Evolutionary conservation across 1,284 basidiomycete species (phyloP), one percentile per base, ranked within the genome.

Genomic region (Marasmius oreades): DNA sequence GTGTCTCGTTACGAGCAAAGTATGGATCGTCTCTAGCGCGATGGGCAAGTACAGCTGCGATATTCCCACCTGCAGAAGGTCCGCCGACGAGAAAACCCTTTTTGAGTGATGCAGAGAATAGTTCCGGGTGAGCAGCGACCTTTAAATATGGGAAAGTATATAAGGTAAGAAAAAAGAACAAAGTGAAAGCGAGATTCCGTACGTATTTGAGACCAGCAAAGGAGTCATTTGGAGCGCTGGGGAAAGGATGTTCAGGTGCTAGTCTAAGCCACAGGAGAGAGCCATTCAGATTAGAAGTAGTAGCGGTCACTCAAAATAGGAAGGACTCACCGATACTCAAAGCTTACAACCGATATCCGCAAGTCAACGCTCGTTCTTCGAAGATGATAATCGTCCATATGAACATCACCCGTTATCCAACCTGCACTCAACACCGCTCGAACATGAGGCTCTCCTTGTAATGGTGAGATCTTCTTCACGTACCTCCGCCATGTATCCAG

Each of bases 71-170:
- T 3, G 55, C 55, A 0, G 58, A 62, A 1, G 36, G 23, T 1
- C 61, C 61, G 16, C 36, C 56, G 24, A 62, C n/a, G 8, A 62
- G n/a, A 34, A 62, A 58, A 14, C 61, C 61, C 22, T 56, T 55
- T 16, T 23, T 23, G 0, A 52, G 24, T 16, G 33, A 31, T 2
- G 53, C 60, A 4, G 28, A 50, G 14, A 61, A 44, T 8, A 43
- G 23, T 1, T 36, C 14, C 4, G 53, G 28, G 22, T 58, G 44
- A 1, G 26, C 16, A 12, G 44, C 52, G 6, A 53, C 33, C 56
- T 58, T 24, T 5, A 20, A 6, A 12, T 18, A 6, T 8, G n/a
- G 20, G 12, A 3, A 16, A 43, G 24, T 22, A 24, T 10, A 31
- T 31, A 4, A 31, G 28, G 28, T 31, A 10, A 31, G 28, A 31